Evolutionary conservation across 2,329 filamentous ascomycete species (phyloP).

Genomic region (Venturia carpophila): DNA sequence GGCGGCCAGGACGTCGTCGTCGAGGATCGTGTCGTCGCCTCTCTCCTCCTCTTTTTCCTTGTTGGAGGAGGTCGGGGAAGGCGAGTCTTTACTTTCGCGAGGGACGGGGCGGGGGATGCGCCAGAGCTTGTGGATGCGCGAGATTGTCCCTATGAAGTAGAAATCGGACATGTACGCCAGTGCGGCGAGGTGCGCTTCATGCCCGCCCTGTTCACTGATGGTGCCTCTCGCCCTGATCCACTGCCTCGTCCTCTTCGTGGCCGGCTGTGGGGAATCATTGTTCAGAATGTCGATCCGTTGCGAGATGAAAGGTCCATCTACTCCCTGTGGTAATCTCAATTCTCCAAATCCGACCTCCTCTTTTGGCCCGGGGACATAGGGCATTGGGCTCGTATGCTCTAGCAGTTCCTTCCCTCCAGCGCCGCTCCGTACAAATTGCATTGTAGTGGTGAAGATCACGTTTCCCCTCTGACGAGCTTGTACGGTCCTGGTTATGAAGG

Average conservation of each 20-base stretch:
- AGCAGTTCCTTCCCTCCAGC: conserved; percentile 51
- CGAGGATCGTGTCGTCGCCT: conserved; percentile 22
- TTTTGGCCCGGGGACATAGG: conserved; percentile 39
- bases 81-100: conserved; percentile 5
- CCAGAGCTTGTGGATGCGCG: conserved; percentile 73
- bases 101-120: conserved; percentile 49
- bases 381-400: conserved; percentile 55
- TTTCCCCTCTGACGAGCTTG: conserved; percentile 82
- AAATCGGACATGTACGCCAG: conserved; percentile 89
- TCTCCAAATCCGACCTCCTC: conserved; percentile 30
- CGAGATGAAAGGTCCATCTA: conserved; percentile 49
- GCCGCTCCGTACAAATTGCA: conserved; percentile 71
- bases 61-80: neutral
- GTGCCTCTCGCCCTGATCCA: conserved; percentile 69
- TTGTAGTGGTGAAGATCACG: conserved; percentile 91
- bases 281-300: conserved; percentile 40
- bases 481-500: conserved; percentile 89
- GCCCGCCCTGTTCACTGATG: conserved; percentile 66
- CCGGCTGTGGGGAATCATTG: conserved; percentile 42
- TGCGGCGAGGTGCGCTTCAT: conserved; percentile 74
- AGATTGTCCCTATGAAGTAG: conserved; percentile 86
- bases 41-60: conserved; percentile 18
- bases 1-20: conserved; percentile 22
- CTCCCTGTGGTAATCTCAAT: conserved; percentile 25
- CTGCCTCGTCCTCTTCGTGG: conserved; percentile 56